These are phyloP conservation scores for Mycena capillaripes DNA, from an alignment of 768 basidiomycete genomes.

Conservation along the genomic window DNA sequence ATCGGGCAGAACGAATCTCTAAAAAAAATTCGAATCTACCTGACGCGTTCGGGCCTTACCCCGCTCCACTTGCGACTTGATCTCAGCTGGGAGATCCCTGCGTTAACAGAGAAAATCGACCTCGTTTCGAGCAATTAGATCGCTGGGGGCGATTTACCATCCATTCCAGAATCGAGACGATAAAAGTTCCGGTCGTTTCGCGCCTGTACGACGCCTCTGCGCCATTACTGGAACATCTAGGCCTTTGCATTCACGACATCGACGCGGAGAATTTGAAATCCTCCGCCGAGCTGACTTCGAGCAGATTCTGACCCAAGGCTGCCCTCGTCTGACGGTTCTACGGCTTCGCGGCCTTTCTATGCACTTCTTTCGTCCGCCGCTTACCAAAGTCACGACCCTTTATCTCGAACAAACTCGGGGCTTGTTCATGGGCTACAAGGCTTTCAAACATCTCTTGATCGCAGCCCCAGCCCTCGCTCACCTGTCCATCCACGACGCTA, in stretches of 20 bases:
- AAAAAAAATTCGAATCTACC: constrained; percentile 27
- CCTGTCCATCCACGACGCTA: constrained; percentile 61
- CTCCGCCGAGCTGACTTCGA: constrained; percentile 33
- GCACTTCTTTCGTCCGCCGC: constrained; percentile 54
- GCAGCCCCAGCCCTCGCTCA: constrained; percentile 50
- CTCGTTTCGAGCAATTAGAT: constrained; percentile 44
- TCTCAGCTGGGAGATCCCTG: constrained; percentile 13
- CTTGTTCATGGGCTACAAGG: constrained; percentile 51
- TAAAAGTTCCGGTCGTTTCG: constrained; percentile 44
- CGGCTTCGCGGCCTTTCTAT: constrained; percentile 61
- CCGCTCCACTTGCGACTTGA: constrained; percentile 27
- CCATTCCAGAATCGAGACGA: constrained; percentile 43
- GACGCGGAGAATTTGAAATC: constrained; percentile 36
- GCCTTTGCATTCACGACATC: constrained; percentile 51
- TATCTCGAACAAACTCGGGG: constrained; percentile 59
- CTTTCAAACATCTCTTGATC: constrained; percentile 45
- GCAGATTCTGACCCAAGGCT: constrained; percentile 46
- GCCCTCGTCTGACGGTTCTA: constrained; percentile 51
- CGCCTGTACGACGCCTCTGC: constrained; percentile 46
- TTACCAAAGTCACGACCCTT: constrained; percentile 52
- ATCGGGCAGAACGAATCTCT: constrained; percentile 1
- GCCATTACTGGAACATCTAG: constrained; percentile 55
- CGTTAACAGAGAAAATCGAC: constrained; percentile 42
- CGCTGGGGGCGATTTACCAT: constrained; percentile 57
- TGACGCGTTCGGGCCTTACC: constrained; percentile 19